Base-by-base conservation (phyloP, 305 asterid genomes). In the Fraxinus dipetala region DNA sequence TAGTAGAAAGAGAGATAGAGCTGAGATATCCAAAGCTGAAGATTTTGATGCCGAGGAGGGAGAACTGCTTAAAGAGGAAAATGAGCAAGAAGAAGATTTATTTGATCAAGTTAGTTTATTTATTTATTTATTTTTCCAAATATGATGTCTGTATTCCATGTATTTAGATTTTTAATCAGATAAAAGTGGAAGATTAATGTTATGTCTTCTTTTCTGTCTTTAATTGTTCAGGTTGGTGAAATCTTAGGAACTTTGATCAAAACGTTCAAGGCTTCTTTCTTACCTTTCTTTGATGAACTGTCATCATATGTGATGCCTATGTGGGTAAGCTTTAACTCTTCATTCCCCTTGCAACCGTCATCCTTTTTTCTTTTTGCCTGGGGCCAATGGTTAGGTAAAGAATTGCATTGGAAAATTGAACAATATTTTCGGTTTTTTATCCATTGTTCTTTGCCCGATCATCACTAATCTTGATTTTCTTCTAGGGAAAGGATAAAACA, bases 21-120 rank as follows among this genome's bases (percentile, higher is more conserved):
- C 92, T 70, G 95, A 94, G 85, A 88, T 97, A 89, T 85, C 94
- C 74, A 92, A 92, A 83, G 97, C 98, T 86, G 98, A 95, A 84
- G 98, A 94, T 85, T 94, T 94, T 83, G 98, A 94, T 84, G 98
- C 93, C 0, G 98, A 94, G 87, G 98, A 94, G 86, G 93, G 92
- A 76, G 98, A 93, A 90, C 81, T 92, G 87, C 97, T 95, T 74
- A 91, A 82, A 84, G 98, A 95, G 89, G 98, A 95, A 90, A 91
- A 95, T 72, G 98, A 93, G 88, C 98, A 92, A 88, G 98, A 95
- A 87, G 98, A 95, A 88, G 97, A 92, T 88, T 97, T 95, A 36
- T 95, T 95, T 88, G 98, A 93, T 82, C 96, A 95, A 92, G 98
- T 93, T 78, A 82, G 91, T 84, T 61, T 54, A 72, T 76, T 38